These are phyloP conservation scores for Gastrolobium bilobum DNA, from an alignment of 306 rosid species.

Conservation along the genomic window DNA sequence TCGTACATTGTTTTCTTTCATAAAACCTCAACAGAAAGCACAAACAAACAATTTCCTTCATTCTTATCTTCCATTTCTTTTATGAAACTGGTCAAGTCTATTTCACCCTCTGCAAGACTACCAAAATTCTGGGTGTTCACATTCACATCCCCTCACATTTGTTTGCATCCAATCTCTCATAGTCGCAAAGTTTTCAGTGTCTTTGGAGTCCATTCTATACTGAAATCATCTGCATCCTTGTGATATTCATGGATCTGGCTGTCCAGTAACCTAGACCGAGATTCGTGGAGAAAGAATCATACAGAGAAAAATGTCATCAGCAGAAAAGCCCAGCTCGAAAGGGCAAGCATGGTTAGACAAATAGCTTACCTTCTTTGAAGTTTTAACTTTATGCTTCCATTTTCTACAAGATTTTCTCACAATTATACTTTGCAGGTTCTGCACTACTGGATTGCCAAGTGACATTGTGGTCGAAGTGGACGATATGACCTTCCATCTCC, in stretches of 20 bases:
- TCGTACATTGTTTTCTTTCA: conserved; percentile 52
- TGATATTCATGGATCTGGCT: conserved; percentile 53
- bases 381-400: neutral
- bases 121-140: conserved; percentile 39
- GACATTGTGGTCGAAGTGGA: conserved; percentile 91
- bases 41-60: conserved; percentile 58
- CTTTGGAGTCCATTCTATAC: neutral
- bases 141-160: neutral
- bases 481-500: conserved; percentile 95
- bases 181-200: conserved; percentile 46
- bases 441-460: conserved; percentile 95
- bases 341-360: conserved; percentile 93
- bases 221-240: conserved; percentile 12
- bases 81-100: conserved; percentile 51
- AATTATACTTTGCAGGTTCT: conserved; percentile 67
- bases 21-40: conserved; percentile 55
- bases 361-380: neutral
- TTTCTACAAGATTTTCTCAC: conserved; percentile 18
- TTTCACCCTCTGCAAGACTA: conserved; percentile 42
- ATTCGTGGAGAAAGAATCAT: conserved; percentile 2
- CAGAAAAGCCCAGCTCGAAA: conserved; percentile 74
- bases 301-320: conserved; percentile 64
- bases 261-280: conserved; percentile 32
- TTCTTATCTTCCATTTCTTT: conserved; percentile 42
- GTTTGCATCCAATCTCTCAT: conserved; percentile 26